Evolutionary conservation across 192 early-diverging fungal species (phyloP).

Genomic region (Umbelopsis isabellina): DNA sequence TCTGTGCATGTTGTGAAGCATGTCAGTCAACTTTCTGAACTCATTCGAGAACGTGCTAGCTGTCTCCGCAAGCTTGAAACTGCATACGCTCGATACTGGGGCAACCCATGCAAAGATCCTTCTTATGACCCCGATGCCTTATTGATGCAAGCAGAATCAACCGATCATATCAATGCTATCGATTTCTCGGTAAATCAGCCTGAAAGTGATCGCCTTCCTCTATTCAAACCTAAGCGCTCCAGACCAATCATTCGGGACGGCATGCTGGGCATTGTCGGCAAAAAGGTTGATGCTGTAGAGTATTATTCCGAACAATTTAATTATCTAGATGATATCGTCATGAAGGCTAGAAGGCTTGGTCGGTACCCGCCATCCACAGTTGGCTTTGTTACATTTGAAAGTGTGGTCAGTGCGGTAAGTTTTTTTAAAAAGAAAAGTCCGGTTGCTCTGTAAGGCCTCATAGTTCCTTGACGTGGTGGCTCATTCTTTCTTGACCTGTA

Average conservation of each 20-base stretch:
- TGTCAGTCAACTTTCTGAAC: conserved; percentile 57
- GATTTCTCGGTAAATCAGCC: conserved; percentile 22
- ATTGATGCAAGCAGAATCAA: conserved; percentile 42
- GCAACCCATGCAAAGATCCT: conserved; percentile 68
- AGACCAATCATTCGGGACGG: conserved; percentile 49
- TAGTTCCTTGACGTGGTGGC: too few species aligned
- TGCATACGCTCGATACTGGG: conserved; percentile 60
- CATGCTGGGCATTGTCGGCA: conserved; percentile 52
- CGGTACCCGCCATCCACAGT: conserved; percentile 53
- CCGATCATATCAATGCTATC: conserved; percentile 23
- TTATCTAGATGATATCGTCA: conserved; percentile 55
- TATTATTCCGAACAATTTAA: conserved; percentile 59
- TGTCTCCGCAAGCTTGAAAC: conserved; percentile 60
- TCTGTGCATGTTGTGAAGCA: conserved; percentile 63
- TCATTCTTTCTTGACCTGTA: too few species aligned
- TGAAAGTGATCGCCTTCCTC: not conserved
- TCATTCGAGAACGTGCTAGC: conserved; percentile 56
- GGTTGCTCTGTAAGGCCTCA: not conserved
- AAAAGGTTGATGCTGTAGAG: conserved; percentile 71
- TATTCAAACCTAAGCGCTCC: conserved; percentile 1
- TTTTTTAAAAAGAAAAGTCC: too few species aligned
- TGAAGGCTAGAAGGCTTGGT: conserved; percentile 50
- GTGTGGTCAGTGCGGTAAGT: conserved; percentile 68
- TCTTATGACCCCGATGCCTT: conserved; percentile 62
- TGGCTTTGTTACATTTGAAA: conserved; percentile 81